Base-by-base conservation (phyloP, 2,329 filamentous ascomycete genomes). In the Sarocladium oryzae region DNA sequence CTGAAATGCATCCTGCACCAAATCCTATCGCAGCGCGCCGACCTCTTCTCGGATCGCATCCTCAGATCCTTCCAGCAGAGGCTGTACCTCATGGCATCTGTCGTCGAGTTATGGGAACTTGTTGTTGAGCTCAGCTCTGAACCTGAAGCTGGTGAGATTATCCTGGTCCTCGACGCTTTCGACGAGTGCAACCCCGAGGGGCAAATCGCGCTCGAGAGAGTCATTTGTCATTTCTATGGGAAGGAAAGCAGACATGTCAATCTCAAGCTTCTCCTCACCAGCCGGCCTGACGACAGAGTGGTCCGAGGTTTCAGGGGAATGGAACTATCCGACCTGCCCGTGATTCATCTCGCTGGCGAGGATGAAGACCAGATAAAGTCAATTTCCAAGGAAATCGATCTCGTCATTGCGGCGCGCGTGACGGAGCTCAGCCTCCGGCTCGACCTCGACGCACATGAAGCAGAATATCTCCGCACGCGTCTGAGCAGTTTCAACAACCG, bases 121-220 rank as follows among this genome's bases (percentile, higher is more conserved):
- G 53, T 49, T 6, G 50, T 58, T 10, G 35, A 32, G 2, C 21
- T 60, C 24, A 5, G 51, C 0, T 36, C 55, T 4, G 51, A 46
- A 0, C 56, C 56, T 1, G 57, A 66, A 35, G 55, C n/a, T n/a
- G n/a, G n/a, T n/a, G n/a, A n/a, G n/a, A n/a, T 69, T 11, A 46
- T 70, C 21, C 70, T 64, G 50, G 51, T 73, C 26, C 46, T 73
- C 1, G 70, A 74, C 56, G 69, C 68, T 4, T 49, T 73, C 2
- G 70, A 73, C 45, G 69, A 73, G 55, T 73, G 70, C 51, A n/a
- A n/a, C n/a, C n/a, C n/a, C n/a, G n/a, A n/a, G n/a, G n/a, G n/a
- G n/a, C n/a, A n/a, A n/a, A n/a, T n/a, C n/a, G n/a, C n/a, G n/a
- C n/a, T n/a, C 24, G 15, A 61, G 2, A 8, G 58, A 3, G 57